Conservation (phyloP, 2,329 filamentous ascomycete species). For the Colletotrichum chrysophilum region DNA sequence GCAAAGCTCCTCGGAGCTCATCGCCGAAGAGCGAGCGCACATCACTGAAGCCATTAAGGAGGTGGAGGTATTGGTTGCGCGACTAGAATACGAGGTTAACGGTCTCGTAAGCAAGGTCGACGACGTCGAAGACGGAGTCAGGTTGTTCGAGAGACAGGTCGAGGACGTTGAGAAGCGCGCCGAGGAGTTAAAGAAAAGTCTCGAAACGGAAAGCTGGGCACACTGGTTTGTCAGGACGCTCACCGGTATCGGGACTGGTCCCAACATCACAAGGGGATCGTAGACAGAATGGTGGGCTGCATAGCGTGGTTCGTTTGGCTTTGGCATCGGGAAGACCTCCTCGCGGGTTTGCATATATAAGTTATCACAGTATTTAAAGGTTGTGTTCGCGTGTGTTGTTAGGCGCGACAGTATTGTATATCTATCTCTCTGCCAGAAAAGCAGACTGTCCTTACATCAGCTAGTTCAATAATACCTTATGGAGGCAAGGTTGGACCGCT, state of each 20-base stretch:
- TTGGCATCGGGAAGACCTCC: constrained; percentile 13
- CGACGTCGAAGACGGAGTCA: constrained; percentile 85
- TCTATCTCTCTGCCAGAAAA: not conserved
- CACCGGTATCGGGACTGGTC: constrained; percentile 65
- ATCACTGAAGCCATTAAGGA: constrained; percentile 78
- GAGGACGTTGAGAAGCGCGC: constrained; percentile 71
- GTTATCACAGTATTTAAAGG: not conserved
- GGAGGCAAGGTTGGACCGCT: not conserved
- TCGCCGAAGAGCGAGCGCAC: constrained; percentile 71
- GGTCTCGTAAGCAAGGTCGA: constrained; percentile 79
- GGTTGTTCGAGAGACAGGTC: constrained; percentile 81
- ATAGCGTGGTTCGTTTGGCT: constrained; percentile 13
- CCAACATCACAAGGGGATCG: constrained; percentile 52
- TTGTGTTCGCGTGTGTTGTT: not conserved
- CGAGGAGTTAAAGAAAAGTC: constrained; percentile 64
- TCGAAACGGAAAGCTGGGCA: constrained; percentile 69
- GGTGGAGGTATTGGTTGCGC: constrained; percentile 80
- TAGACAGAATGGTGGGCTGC: not conserved
- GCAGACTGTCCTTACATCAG: not conserved
- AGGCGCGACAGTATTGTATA: not conserved
- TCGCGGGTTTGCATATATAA: not conserved
- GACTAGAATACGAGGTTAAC: constrained; percentile 90
- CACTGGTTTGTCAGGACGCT: constrained; percentile 68
- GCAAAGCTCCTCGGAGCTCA: constrained; percentile 69
- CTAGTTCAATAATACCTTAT: not conserved